Evolutionary conservation across 148 eudicot species (phyloP), one percentile per base, ranked within the genome.

Genomic region (Selenicereus undatus): DNA sequence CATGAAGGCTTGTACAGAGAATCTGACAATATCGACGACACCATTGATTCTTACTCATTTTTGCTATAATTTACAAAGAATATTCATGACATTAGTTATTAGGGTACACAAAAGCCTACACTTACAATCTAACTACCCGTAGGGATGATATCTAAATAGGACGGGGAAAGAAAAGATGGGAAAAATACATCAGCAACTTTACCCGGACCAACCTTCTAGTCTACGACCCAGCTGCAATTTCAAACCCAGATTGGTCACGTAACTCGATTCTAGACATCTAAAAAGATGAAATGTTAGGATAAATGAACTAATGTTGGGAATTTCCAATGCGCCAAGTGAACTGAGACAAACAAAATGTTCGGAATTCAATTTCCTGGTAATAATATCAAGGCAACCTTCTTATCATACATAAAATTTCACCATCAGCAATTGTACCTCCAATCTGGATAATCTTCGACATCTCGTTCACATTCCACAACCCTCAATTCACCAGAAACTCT

Each of bases 371-470:
- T 76, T 71, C 58, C 71, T 66, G 30, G 71, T 13, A 81, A 77
- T 51, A 45, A 79, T 81, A 82, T 69, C 45, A 71, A 69, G 75
- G 80, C 27, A 52, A 71, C 43, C 45, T 26, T 48, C 43, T 39
- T 29, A 75, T 75, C 30, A 51, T 42, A 88, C 88, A 89, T 79
- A 74, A 73, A 74, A 78, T 75, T 81, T 80, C 82, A 80, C 79
- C 78, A 82, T 83, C 81, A 66, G 68, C 83, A 77, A 84, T 66
- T 82, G 87, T 81, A 82, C 84, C 89, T 85, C 80, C 82, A 39
- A 83, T 80, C 76, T 62, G 72, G 58, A 77, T 30, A 43, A 45
- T 78, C 74, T 85, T 68, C 58, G 69, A 83, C 73, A 85, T 85
- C 74, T 82, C 77, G 78, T 82, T 85, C 87, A 78, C 87, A 88